These are phyloP conservation scores for Strigomonas culicis DNA, from an alignment of 208 protist species.

Conservation along the genomic window DNA sequence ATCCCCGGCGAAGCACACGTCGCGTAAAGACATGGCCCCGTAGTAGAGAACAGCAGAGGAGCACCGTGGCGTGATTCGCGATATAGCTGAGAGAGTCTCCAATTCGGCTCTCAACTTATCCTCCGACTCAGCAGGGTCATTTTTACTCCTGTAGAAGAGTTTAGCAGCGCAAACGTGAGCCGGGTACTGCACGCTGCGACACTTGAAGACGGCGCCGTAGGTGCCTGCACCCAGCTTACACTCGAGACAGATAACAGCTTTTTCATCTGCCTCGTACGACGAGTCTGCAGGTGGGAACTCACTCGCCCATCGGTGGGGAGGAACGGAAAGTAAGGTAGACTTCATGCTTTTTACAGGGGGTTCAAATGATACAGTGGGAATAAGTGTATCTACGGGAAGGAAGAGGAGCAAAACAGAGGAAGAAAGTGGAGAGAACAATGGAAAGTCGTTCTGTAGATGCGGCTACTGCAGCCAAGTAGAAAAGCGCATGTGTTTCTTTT, in stretches of 20 bases:
- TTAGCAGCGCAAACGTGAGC: constrained; percentile 5
- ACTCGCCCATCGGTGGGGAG: background rate
- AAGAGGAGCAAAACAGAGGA: background rate
- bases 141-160: background rate
- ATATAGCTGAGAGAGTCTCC: background rate
- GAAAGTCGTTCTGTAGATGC: background rate
- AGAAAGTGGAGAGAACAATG: background rate
- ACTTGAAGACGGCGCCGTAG: background rate
- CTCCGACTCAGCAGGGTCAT: background rate
- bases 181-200: background rate
- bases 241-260: background rate
- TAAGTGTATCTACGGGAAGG: background rate
- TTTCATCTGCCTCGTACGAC: background rate
- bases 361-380: background rate
- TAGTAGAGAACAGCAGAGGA: background rate
- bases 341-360: too few species aligned
- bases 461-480: background rate
- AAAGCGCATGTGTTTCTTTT: background rate
- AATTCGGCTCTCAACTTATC: background rate
- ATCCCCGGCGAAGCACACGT: background rate
- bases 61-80: too few species aligned
- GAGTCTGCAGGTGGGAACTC: background rate
- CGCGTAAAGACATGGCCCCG: background rate
- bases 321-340: background rate
- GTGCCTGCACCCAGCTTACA: background rate